These are phyloP conservation scores for Allodekkera sacchari DNA, from an alignment of 805 yeast species.

Conservation along the genomic window DNA sequence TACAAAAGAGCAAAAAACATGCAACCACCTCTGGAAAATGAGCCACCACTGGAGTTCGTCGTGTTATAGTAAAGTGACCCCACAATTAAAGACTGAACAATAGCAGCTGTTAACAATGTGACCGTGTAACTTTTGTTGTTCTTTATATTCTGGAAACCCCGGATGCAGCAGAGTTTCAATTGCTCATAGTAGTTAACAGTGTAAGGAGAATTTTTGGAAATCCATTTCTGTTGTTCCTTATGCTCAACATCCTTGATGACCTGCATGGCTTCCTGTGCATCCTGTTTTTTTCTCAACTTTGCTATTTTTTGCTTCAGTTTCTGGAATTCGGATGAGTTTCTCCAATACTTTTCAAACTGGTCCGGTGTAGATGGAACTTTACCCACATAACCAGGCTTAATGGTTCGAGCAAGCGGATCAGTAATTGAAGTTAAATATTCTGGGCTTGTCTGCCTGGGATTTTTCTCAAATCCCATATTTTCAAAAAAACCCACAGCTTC, in stretches of 20 bases:
- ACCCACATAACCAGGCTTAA: conserved; percentile 39
- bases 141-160: conserved; percentile 45
- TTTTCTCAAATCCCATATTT: conserved; percentile 55
- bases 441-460: conserved; percentile 58
- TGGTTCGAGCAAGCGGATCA: conserved; percentile 50
- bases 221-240: conserved; percentile 29
- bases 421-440: conserved; percentile 62
- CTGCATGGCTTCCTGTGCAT: conserved; percentile 26
- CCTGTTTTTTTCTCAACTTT: conserved; percentile 24
- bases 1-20: conserved; percentile 53
- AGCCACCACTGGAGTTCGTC: conserved; percentile 40
- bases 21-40: conserved; percentile 56
- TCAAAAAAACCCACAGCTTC: conserved; percentile 47
- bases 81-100: conserved; percentile 48
- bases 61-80: conserved; percentile 54
- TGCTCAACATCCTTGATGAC: conserved; percentile 21
- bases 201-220: conserved; percentile 29
- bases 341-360: conserved; percentile 57
- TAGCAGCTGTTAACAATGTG: conserved; percentile 39
- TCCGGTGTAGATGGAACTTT: conserved; percentile 46
- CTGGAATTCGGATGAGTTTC: conserved; percentile 44
- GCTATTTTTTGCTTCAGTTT: conserved; percentile 26
- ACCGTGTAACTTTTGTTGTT: conserved; percentile 53
- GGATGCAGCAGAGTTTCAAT: conserved; percentile 39
- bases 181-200: conserved; percentile 40